A percentile compares a stretch with the other conserved stretches of the same genome.
These are phyloP conservation scores for Glycine latifolia DNA, from an alignment of 306 rosid species.

Conservation along the genomic window DNA sequence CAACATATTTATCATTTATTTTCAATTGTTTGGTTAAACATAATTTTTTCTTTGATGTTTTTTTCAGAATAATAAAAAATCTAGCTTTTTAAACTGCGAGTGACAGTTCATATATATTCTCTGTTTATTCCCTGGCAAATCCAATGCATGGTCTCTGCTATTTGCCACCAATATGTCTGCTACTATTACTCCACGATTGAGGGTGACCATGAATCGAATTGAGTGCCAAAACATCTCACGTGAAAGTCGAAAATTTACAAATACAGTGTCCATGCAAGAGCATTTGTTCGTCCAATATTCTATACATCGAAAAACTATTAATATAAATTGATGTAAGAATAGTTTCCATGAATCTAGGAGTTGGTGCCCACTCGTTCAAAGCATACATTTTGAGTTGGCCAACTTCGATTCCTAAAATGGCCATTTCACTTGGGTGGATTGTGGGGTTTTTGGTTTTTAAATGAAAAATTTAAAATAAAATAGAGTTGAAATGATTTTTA, in stretches of 20 bases:
- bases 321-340: neutral
- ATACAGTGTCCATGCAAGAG: neutral
- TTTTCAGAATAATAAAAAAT: neutral
- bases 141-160: neutral
- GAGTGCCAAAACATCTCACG: neutral
- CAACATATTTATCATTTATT: too few relatives aligned
- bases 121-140: neutral
- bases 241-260: neutral
- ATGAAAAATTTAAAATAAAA: too few relatives aligned
- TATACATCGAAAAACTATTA: neutral
- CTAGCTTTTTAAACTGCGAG: neutral
- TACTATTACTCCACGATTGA: neutral
- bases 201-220: neutral
- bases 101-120: neutral
- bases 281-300: neutral
- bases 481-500: too few relatives aligned
- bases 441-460: too few relatives aligned
- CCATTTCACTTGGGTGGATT: neutral
- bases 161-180: neutral
- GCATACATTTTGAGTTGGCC: neutral
- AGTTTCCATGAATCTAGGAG: conserved; percentile 6
- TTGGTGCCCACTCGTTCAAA: neutral
- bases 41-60: neutral
- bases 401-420: neutral
- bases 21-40: too few relatives aligned